These are phyloP conservation scores for Cyphellophora europaea DNA, from an alignment of 2,329 filamentous ascomycete species.

Conservation along the genomic window DNA sequence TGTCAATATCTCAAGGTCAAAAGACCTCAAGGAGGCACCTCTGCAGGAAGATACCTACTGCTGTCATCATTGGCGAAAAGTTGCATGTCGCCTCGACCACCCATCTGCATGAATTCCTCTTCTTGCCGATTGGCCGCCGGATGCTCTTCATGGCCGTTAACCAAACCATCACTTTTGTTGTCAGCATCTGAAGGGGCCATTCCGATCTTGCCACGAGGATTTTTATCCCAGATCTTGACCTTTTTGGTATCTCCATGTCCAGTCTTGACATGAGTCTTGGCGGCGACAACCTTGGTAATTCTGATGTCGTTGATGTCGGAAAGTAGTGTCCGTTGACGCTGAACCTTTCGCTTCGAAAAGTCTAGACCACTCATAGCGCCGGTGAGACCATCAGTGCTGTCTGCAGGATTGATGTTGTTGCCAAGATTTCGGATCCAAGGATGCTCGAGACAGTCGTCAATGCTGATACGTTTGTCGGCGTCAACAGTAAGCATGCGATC, in stretches of 20 bases:
- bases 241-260: constrained; percentile 27
- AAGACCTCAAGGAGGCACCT: not conserved
- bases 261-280: constrained; percentile 3
- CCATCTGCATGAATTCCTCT: constrained; percentile 72
- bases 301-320: constrained; percentile 70
- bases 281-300: constrained; percentile 45
- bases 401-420: constrained; percentile 49
- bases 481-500: constrained; percentile 91
- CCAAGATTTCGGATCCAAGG: constrained; percentile 62
- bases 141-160: constrained; percentile 45
- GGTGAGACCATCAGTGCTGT: constrained; percentile 87
- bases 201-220: constrained; percentile 40
- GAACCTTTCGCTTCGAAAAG: constrained; percentile 70
- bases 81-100: constrained; percentile 73
- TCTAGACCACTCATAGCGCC: constrained; percentile 76
- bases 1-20: too few species aligned
- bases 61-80: constrained; percentile 58
- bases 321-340: constrained; percentile 76
- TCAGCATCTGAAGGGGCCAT: constrained; percentile 19
- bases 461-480: constrained; percentile 69
- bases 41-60: constrained; percentile 25
- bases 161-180: constrained; percentile 15
- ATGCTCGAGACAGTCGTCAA: constrained; percentile 84
- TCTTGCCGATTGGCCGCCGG: constrained; percentile 61
- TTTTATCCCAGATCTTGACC: constrained; percentile 69